These are phyloP conservation scores for Starmerella asiatica DNA, from an alignment of 805 yeast species.

Conservation along the genomic window DNA sequence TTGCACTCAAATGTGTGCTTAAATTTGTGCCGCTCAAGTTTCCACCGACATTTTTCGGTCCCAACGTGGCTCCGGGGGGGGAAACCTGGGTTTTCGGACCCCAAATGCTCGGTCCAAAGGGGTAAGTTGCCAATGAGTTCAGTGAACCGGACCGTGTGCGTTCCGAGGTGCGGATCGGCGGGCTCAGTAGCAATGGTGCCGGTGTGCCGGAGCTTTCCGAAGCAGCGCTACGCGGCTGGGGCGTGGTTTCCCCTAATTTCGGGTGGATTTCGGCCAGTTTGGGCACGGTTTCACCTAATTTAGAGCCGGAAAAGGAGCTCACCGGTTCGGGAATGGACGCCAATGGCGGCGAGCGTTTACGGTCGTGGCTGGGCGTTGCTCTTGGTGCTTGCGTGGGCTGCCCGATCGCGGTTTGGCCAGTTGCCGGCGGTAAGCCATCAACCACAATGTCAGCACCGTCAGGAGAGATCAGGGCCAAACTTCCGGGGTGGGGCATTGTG, in stretches of 20 bases:
- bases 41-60: too few species aligned
- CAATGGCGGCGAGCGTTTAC: constrained; percentile 15
- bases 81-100: constrained; percentile 4
- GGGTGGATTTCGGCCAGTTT: not conserved
- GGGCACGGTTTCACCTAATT: too few species aligned
- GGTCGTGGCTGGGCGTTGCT: not conserved
- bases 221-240: not conserved
- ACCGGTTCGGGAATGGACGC: constrained; percentile 13
- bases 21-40: too few species aligned
- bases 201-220: not conserved
- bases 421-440: constrained; percentile 17
- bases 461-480: constrained; percentile 26
- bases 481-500: constrained; percentile 22
- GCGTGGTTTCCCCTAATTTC: not conserved
- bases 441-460: constrained; percentile 17
- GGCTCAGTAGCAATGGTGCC: not conserved
- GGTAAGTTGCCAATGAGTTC: constrained; percentile 12
- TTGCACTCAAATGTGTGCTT: too few species aligned
- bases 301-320: too few species aligned
- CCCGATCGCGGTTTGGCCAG: constrained; percentile 24
- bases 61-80: not conserved
- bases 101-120: constrained; percentile 18
- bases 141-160: constrained; percentile 15
- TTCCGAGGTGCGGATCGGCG: not conserved
- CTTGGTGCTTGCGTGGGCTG: constrained; percentile 9